Percentiles rank a stretch among this genome's conserved stretches.
phyloP scores from a whole-genome alignment of 2,329 filamentous ascomycete genomes.

The Lojkania enalia region DNA sequence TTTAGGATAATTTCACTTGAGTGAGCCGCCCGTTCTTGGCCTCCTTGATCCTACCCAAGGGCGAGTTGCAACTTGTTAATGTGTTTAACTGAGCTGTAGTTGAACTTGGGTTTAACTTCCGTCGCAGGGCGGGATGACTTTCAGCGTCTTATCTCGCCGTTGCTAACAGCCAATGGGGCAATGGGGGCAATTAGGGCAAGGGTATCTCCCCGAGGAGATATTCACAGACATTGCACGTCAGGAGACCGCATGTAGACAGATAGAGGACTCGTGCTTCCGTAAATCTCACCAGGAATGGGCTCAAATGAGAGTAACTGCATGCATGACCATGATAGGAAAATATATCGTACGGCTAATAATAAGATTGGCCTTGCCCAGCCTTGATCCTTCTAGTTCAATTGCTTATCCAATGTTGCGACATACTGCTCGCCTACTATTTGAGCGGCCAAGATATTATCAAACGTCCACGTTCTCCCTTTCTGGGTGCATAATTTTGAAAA shows the following conservation, averaged over 20 bases:
- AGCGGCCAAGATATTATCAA: too few relatives aligned
- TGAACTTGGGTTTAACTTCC: slow-evolving; percentile 15
- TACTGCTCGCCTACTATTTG: too few relatives aligned
- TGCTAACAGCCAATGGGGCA: slow-evolving; percentile 15
- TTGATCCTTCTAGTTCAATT: too few relatives aligned
- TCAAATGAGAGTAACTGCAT: too few relatives aligned
- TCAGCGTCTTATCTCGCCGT: slow-evolving; percentile 16
- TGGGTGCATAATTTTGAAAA: background rate
- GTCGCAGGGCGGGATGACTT: slow-evolving; percentile 13
- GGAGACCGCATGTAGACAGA: background rate
- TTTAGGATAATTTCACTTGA: slow-evolving; percentile 3
- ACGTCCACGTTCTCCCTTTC: background rate
- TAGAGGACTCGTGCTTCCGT: background rate
- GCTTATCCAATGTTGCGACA: too few relatives aligned
- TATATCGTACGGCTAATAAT: too few relatives aligned
- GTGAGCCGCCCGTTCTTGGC: slow-evolving; percentile 8
- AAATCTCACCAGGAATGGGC: too few relatives aligned
- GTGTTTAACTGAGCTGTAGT: slow-evolving; percentile 8
- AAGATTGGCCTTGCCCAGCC: too few relatives aligned
- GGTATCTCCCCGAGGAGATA: slow-evolving; percentile 16
- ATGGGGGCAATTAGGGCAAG: too few relatives aligned
- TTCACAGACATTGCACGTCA: background rate
- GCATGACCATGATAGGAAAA: too few relatives aligned
- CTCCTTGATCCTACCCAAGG: slow-evolving; percentile 5
- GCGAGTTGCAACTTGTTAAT: background rate